Evolutionary conservation across 495 filamentous ascomycete genomes (phyloP).

Genomic region (Podospora didyma): DNA sequence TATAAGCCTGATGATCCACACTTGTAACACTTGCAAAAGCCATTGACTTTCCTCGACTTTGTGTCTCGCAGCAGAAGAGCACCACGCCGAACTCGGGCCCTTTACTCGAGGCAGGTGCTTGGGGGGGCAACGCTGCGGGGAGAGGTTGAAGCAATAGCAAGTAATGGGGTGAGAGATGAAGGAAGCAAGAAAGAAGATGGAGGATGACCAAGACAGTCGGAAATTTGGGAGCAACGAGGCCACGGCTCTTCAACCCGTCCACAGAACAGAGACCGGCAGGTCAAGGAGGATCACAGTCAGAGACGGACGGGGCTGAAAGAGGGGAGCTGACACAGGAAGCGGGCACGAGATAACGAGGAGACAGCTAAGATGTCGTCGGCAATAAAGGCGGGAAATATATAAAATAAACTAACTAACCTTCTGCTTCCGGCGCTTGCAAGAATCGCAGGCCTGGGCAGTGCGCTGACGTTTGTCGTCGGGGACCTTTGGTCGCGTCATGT

Average conservation of each 20-base stretch:
- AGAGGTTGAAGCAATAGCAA: not conserved
- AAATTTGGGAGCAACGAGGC: not conserved
- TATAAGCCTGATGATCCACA: conserved; percentile 7
- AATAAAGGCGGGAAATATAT: conserved; percentile 7
- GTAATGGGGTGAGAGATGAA: not conserved
- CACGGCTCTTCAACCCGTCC: too few relatives aligned
- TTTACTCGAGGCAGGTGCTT: not conserved
- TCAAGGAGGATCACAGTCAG: too few relatives aligned
- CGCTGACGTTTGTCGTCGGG: conserved; percentile 61
- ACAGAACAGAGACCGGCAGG: too few relatives aligned
- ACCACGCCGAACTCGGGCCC: conserved; percentile 7
- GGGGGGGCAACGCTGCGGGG: not conserved
- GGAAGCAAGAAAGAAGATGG: not conserved
- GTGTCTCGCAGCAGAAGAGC: conserved; percentile 20
- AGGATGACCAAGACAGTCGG: not conserved
- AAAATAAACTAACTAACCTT: conserved; percentile 51
- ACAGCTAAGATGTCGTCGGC: conserved; percentile 8
- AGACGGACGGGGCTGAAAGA: too few relatives aligned
- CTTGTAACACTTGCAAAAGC: conserved; percentile 19
- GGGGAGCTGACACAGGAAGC: too few relatives aligned
- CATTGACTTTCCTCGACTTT: conserved; percentile 8
- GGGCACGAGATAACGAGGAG: conserved; percentile 2
- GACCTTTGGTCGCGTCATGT: conserved; percentile 61
- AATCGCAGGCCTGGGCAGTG: conserved; percentile 67
- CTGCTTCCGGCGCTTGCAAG: conserved; percentile 75